Percentiles rank a stretch among this genome's conserved stretches.
Conservation (phyloP, 345 rosid genomes). For the Eucalyptus regnans region DNA sequence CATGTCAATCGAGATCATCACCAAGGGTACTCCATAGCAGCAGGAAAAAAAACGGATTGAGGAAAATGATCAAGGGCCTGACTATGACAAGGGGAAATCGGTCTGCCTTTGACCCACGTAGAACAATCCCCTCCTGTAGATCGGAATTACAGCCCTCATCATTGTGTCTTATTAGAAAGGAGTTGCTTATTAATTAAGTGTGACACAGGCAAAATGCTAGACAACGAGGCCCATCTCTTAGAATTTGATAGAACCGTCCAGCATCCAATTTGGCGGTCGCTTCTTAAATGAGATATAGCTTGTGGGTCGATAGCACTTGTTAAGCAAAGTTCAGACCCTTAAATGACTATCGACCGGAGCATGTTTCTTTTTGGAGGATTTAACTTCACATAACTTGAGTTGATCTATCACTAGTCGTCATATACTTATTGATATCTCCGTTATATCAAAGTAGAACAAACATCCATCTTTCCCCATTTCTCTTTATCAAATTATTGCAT, state of each 20-base stretch:
- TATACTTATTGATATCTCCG: neutral
- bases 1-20: neutral
- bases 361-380: neutral
- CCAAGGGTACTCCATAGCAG: neutral
- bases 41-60: neutral
- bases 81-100: neutral
- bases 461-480: neutral
- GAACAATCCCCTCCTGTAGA: neutral
- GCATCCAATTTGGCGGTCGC: neutral
- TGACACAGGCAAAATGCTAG: neutral
- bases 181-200: neutral
- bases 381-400: neutral
- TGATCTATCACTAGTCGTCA: accelerated
- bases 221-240: neutral
- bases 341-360: neutral
- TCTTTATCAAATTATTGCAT: neutral
- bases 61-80: neutral
- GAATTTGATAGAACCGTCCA: neutral
- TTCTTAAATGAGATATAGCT: neutral
- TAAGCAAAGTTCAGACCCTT: neutral
- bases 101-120: neutral
- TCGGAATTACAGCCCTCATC: neutral
- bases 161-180: neutral
- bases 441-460: neutral
- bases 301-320: neutral